Conservation (phyloP, 2,329 filamentous ascomycete species). For the Pseudopithomyces chartarum region DNA sequence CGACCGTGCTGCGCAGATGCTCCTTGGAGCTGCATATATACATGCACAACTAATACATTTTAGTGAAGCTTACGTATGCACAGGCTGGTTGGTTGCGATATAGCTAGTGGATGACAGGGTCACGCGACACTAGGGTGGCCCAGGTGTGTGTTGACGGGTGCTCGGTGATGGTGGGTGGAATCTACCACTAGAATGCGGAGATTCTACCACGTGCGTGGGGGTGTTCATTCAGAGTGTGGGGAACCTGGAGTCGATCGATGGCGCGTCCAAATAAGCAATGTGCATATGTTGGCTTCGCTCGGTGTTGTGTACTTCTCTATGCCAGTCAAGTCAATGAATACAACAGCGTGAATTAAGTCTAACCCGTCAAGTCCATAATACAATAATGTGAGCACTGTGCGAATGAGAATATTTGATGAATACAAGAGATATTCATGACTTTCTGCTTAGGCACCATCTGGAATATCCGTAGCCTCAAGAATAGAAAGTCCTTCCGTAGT, state of each 20-base stretch:
- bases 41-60: not conserved
- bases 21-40: not conserved
- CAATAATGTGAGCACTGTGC: too few relatives aligned
- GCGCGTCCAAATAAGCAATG: not conserved
- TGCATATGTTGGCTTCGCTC: not conserved
- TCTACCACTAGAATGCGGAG: not conserved
- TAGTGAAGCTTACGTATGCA: not conserved
- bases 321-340: not conserved
- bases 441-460: not conserved
- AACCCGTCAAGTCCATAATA: too few relatives aligned
- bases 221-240: not conserved
- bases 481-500: not conserved
- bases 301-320: too few relatives aligned
- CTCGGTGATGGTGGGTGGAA: not conserved
- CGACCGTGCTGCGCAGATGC: not conserved
- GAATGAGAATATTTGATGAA: not conserved
- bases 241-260: not conserved
- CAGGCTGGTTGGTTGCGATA: not conserved
- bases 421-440: not conserved
- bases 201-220: constrained; percentile 3
- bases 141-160: not conserved
- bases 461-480: not conserved
- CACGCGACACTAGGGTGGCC: not conserved
- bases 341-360: too few relatives aligned
- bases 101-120: not conserved